These are phyloP conservation scores for Umbelopsis isabellina DNA, from an alignment of 192 early-diverging fungal genomes.

Conservation along the genomic window DNA sequence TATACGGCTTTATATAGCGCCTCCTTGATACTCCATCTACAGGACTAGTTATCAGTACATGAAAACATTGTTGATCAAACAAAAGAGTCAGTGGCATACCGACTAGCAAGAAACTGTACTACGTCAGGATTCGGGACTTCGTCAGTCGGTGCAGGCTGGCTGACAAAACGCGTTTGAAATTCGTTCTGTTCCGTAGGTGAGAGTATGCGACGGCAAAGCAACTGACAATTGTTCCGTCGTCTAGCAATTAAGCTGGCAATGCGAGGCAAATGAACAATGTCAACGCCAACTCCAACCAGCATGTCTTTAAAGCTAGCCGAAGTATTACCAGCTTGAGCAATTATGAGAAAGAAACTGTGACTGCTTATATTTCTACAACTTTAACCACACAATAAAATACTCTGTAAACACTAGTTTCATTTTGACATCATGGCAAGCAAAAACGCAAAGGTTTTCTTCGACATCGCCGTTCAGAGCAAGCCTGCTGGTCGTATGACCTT, in stretches of 20 bases:
- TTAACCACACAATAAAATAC: neutral
- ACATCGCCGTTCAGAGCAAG: constrained; percentile 66
- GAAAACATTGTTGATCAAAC: neutral
- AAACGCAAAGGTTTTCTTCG: constrained; percentile 69
- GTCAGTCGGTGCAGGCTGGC: neutral
- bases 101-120: constrained; percentile 29
- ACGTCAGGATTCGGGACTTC: neutral
- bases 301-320: constrained; percentile 34
- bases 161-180: constrained; percentile 23
- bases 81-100: constrained; percentile 16
- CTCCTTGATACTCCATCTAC: constrained; percentile 75
- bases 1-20: constrained; percentile 75
- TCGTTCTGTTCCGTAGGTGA: constrained; percentile 43
- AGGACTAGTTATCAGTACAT: neutral
- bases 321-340: neutral
- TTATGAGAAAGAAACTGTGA: neutral
- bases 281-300: constrained; percentile 81
- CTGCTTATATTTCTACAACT: neutral
- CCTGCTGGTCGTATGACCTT: constrained; percentile 60
- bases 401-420: neutral
- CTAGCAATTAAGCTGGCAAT: constrained; percentile 57
- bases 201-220: constrained; percentile 67
- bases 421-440: constrained; percentile 49
- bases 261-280: constrained; percentile 73
- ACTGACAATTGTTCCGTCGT: constrained; percentile 41